Conservation (phyloP, 2,329 filamentous ascomycete genomes). For the Aspergillus floridensis region DNA sequence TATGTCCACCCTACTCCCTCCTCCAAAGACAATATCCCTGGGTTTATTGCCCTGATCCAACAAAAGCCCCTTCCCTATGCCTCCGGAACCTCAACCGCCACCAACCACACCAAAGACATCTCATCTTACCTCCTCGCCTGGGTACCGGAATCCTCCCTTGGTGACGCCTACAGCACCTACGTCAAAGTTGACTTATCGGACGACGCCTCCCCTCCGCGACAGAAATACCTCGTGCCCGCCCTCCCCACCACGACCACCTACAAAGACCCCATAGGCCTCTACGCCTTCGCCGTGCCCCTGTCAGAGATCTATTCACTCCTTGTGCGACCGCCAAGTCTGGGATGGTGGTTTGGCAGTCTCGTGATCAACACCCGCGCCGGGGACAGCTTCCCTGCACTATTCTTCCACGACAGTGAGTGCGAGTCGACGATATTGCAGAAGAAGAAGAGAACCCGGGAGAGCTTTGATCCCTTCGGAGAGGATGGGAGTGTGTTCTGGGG, state of each 20-base stretch:
- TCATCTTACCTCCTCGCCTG: conserved; percentile 84
- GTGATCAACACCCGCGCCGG: conserved; percentile 89
- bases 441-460: conserved; percentile 78
- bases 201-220: conserved; percentile 73
- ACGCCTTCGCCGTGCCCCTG: conserved; percentile 88
- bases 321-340: conserved; percentile 84
- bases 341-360: conserved; percentile 97
- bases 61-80: conserved; percentile 62
- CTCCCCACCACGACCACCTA: conserved; percentile 82
- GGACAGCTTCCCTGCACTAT: conserved; percentile 90
- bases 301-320: conserved; percentile 87
- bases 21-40: conserved; percentile 90
- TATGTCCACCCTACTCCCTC: conserved; percentile 94
- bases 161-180: conserved; percentile 82
- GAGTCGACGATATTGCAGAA: conserved; percentile 93
- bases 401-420: conserved; percentile 97
- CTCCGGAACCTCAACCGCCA: conserved; percentile 24
- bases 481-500: conserved; percentile 88
- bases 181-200: conserved; percentile 92
- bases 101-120: conserved; percentile 37
- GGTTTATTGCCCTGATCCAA: conserved; percentile 89
- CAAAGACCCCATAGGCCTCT: conserved; percentile 68
- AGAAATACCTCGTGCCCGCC: conserved; percentile 86
- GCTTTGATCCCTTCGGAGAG: conserved; percentile 85
- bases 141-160: conserved; percentile 85